Base-by-base conservation (phyloP, 2,329 filamentous ascomycete species). In the Fusarium sterilihyphosum region DNA sequence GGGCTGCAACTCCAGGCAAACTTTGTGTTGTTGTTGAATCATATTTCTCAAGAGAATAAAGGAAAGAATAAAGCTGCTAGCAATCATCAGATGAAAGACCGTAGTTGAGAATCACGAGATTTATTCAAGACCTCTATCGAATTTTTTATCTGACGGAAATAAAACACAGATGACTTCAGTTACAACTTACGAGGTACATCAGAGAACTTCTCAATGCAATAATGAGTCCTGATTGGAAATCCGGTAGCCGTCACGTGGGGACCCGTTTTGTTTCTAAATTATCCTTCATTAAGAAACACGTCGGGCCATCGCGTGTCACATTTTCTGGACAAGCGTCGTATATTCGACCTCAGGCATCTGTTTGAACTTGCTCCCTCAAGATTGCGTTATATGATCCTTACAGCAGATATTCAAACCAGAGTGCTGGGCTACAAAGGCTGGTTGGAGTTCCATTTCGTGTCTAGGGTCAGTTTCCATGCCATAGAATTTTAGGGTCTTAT, bases 161-260 rank as follows among this genome's bases (percentile, higher is more conserved):
- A 6, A 35, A 52, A 24, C 31, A 52, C 33, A 26, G 33, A 35
- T 37, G 18, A 53, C 33, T 37, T 26, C 18, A 37, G 20, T 53
- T 20, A 35, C 33, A 35, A 35, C 33, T 35, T 35, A 8, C 8
- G n/a, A 53, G 18, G 17, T 37, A 20, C 11, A 26, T 53, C 31
- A 52, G 31, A 53, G 31, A 35, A 52, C 31, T 26, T 24, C n/a
- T 49, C 33, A n/a, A 50, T 59, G 18, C 20, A 49, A 37, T 50
- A 29, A 16, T n/a, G 16, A 41, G 26, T 29, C 35, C 24, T 11
- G 13, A 13, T 20, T 47, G n/a, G 18, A 47, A 29, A 33, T 31
- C 18, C 12, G 17, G 22, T 8, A 18, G n/a, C 24, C 22, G 37
- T 77, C 74, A 77, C 74, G 74, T 77, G 74, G 50, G 44, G 38